A percentile compares a stretch with the other conserved stretches of the same genome.
Conservation (phyloP, 306 rosid genomes). For the Pueraria montana region DNA sequence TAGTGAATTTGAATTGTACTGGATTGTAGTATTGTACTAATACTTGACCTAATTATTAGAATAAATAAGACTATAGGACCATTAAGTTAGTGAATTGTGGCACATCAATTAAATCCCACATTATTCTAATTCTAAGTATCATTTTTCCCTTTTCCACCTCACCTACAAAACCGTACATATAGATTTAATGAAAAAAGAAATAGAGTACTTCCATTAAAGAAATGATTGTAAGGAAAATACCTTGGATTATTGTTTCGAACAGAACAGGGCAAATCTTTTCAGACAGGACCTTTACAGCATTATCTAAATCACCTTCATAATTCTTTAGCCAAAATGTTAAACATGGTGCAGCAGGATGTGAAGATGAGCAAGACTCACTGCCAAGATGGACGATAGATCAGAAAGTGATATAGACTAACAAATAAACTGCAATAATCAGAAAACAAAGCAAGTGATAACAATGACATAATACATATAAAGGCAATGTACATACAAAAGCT, state of each 20-base stretch:
- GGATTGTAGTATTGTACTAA: background rate
- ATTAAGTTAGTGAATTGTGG: background rate
- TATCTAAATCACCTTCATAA: constrained; percentile 52
- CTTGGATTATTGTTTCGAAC: constrained; percentile 77
- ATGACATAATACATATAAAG: background rate
- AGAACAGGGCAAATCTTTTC: constrained; percentile 78
- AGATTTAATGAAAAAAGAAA: background rate
- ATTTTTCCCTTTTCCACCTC: constrained; percentile 12
- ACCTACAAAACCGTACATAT: constrained; percentile 10
- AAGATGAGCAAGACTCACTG: constrained; percentile 76
- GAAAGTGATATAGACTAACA: constrained; percentile 4
- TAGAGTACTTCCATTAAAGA: background rate
- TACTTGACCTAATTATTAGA: background rate
- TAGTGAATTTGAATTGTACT: background rate
- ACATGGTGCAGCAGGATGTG: constrained; percentile 68
- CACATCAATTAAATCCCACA: constrained; percentile 16
- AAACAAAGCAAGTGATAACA: constrained; percentile 24
- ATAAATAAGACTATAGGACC: background rate
- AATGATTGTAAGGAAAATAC: constrained; percentile 54
- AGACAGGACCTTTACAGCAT: constrained; percentile 55
- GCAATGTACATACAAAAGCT: constrained; percentile 4
- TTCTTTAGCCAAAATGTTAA: constrained; percentile 63
- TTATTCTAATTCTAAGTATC: background rate
- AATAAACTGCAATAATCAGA: background rate
- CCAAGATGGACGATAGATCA: constrained; percentile 51